phyloP scores from a whole-genome alignment of 495 filamentous ascomycete genomes.

The Aspergillus avenaceus region DNA sequence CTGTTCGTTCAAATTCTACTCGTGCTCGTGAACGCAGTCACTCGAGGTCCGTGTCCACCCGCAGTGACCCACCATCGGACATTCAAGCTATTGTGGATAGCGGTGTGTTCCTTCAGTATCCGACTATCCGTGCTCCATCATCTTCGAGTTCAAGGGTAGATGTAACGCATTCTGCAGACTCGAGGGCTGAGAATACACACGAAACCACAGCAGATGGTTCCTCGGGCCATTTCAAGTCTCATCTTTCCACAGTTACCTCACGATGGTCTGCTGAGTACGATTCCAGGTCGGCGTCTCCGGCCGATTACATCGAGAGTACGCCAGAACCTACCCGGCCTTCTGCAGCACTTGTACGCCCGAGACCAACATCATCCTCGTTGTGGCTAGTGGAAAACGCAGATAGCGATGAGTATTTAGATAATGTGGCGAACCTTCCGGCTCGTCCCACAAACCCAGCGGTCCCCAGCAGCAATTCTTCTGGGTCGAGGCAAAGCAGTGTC shows the following conservation, averaged over 20 bases:
- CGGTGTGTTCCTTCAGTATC: constrained; percentile 44
- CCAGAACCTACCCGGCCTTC: constrained; percentile 21
- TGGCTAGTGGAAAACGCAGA: constrained; percentile 43
- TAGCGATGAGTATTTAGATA: constrained; percentile 35
- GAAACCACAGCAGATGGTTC: constrained; percentile 33
- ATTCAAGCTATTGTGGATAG: constrained; percentile 38
- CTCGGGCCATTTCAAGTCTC: constrained; percentile 62
- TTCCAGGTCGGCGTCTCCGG: constrained; percentile 22
- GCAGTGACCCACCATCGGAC: constrained; percentile 34
- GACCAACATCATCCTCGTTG: constrained; percentile 37
- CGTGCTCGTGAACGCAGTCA: constrained; percentile 24
- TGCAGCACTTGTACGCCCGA: constrained; percentile 24
- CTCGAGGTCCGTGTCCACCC: constrained; percentile 38
- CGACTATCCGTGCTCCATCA: constrained; percentile 43
- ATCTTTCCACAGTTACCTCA: constrained; percentile 70
- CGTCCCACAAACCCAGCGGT: constrained; percentile 31
- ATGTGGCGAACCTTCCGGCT: constrained; percentile 36
- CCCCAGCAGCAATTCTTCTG: constrained; percentile 30
- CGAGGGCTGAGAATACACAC: constrained; percentile 9
- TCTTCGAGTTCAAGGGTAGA: constrained; percentile 46
- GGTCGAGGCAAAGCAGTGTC: constrained; percentile 35
- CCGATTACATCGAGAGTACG: constrained; percentile 14
- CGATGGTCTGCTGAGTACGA: constrained; percentile 50
- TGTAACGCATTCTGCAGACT: constrained; percentile 25
- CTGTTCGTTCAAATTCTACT: constrained; percentile 28